Percentiles rank a stretch among this genome's conserved stretches.
Conservation (phyloP, 2,329 filamentous ascomycete genomes). For the Zelopaecilomyces penicillatus region DNA sequence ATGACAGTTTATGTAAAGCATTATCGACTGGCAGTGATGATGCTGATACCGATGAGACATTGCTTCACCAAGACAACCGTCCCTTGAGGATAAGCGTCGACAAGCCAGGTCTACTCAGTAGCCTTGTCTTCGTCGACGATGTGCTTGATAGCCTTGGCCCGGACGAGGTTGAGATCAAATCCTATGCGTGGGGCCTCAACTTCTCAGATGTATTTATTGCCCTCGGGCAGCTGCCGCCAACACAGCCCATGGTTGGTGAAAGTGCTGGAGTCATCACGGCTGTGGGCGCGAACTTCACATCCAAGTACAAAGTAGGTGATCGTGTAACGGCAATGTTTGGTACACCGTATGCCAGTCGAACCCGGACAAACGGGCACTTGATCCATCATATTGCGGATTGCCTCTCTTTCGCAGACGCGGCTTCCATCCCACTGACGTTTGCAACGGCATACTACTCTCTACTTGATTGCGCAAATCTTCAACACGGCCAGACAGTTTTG, state of each 20-base stretch:
- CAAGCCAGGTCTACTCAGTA: slow-evolving; percentile 14
- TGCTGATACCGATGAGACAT: no score
- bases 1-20: no score
- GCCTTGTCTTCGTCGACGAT: slow-evolving; percentile 16
- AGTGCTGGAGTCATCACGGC: slow-evolving; percentile 19
- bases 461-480: neutral
- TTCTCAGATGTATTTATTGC: slow-evolving; percentile 13
- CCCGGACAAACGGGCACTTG: no score
- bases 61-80: no score
- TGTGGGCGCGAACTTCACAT: slow-evolving; percentile 18
- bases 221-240: slow-evolving; percentile 9
- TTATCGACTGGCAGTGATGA: no score
- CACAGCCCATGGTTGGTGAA: slow-evolving; percentile 19
- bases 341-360: no score
- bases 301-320: slow-evolving; percentile 12
- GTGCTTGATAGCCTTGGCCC: slow-evolving; percentile 2
- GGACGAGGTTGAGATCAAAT: slow-evolving; percentile 9
- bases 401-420: neutral
- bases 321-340: neutral
- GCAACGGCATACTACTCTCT: neutral
- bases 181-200: neutral
- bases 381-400: neutral
- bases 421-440: neutral
- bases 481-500: neutral
- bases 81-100: no score